Base-by-base conservation (phyloP, 164 flowering plant genomes). In the Liriodendron chinense region DNA sequence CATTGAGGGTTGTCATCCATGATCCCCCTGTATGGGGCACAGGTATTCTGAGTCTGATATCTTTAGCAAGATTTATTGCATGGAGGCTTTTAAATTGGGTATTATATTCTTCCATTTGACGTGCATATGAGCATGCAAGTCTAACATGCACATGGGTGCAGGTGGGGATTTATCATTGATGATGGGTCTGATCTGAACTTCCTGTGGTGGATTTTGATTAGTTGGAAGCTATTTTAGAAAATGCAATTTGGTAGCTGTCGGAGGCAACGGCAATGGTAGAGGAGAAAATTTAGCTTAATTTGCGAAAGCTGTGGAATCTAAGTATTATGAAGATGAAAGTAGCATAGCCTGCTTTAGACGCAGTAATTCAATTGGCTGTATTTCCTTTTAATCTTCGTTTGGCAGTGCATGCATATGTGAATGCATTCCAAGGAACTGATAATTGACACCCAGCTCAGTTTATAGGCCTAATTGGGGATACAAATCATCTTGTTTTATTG, bases 1-100 rank as follows among this genome's bases (percentile, higher is more conserved):
- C 88, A 83, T 13, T 86, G 74, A 43, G 25, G 21, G 13, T 69
- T 20, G 20, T 18, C 43, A 28, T 12, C 18, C 34, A 47, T 53
- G 59, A 53, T 12, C 18, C 13, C 13, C 16, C 18, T 10, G 9
- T 53, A 16, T 1, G 13, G 13, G 59, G 13, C 16, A 12, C 59
- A 53, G 14, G 59, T 53, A 53, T 53, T 12, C 18, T 1, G 18
- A 13, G 56, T 16, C 13, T 20, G 16, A 20, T 68, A 48, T 20
- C 14, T n/a, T 65, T 6, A 47, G 68, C 28, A 28, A 28, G 7
- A 24, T 25, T 67, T 25, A 23, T 67, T 13, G 28, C 18, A 3
- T 67, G 18, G 68, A 62, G 22, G 24, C 8, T 12, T 53, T 53
- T 12, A 12, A 53, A 12, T 53, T 53, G 18, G 59, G 2, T 7